These are phyloP conservation scores for Globisporangium sylvaticum DNA, from an alignment of 352 stramenopile genomes.

Conservation along the genomic window DNA sequence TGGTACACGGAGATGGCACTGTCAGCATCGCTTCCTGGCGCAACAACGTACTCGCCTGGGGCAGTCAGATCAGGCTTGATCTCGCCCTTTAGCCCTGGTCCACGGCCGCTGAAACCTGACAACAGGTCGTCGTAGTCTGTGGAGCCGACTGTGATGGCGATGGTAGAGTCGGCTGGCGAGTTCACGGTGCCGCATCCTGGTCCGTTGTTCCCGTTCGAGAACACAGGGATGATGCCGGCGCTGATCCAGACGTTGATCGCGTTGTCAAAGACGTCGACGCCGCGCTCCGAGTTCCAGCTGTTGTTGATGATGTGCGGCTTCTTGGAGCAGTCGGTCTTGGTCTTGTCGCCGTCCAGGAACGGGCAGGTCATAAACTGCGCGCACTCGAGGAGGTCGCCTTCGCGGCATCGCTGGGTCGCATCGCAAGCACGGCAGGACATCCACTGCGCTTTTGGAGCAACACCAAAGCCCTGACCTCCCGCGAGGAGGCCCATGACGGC, in stretches of 20 bases:
- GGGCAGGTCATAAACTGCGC: constrained; percentile 47
- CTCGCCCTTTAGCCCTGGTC: constrained; percentile 32
- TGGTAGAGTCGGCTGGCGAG: constrained; percentile 28
- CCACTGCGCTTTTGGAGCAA: constrained; percentile 34
- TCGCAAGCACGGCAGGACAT: constrained; percentile 43
- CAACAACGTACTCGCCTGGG: constrained; percentile 30
- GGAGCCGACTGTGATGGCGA: constrained; percentile 43
- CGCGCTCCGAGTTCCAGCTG: constrained; percentile 51
- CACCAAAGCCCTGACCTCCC: constrained; percentile 25
- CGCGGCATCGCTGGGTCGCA: constrained; percentile 21
- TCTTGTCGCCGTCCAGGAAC: constrained; percentile 18
- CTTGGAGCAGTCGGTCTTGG: constrained; percentile 32
- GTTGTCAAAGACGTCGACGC: constrained; percentile 17
- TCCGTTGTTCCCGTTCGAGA: constrained; percentile 46
- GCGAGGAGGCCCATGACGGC: constrained; percentile 31
- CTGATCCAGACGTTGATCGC: constrained; percentile 46
- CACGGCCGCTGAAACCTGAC: constrained; percentile 26
- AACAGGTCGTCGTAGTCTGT: constrained; percentile 36
- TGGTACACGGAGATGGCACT: constrained; percentile 15
- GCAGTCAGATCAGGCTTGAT: constrained; percentile 42
- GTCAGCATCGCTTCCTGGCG: constrained; percentile 10
- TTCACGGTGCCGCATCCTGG: constrained; percentile 35
- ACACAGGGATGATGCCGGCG: constrained; percentile 49
- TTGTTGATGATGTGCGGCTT: constrained; percentile 64
- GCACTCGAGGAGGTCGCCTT: constrained; percentile 35